Conservation (phyloP, 805 yeast species). For the Pichia scutulata region DNA sequence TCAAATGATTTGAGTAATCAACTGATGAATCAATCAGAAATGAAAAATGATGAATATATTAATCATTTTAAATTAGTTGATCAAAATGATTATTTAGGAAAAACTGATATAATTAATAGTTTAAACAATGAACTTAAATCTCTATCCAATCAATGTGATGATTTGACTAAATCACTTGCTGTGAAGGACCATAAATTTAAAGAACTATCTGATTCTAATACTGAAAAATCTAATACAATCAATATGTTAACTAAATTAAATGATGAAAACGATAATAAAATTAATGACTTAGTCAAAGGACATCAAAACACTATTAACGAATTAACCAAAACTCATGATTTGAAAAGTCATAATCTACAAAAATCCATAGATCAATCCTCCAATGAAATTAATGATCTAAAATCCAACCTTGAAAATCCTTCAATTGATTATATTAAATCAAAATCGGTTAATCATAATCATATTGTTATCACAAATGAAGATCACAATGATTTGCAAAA, state of each 20-base stretch:
- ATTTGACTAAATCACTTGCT: not conserved
- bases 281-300: too few relatives aligned
- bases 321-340: not conserved
- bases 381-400: not conserved
- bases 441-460: constrained; percentile 1
- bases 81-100: not conserved
- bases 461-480: constrained; percentile 11
- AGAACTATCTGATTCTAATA: not conserved
- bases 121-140: not conserved
- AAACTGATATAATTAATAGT: not conserved
- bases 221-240: not conserved
- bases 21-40: constrained; percentile 11
- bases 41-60: not conserved
- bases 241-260: not conserved
- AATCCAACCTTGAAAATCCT: constrained; percentile 24
- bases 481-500: constrained; percentile 3
- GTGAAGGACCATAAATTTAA: not conserved
- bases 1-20: not conserved
- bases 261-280: not conserved
- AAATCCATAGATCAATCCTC: not conserved
- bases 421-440: constrained; percentile 21
- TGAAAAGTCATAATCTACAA: not conserved
- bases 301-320: not conserved
- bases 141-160: not conserved
- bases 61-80: not conserved